phyloP scores from a whole-genome alignment of 768 basidiomycete genomes.

The Termitomyces sp. region DNA sequence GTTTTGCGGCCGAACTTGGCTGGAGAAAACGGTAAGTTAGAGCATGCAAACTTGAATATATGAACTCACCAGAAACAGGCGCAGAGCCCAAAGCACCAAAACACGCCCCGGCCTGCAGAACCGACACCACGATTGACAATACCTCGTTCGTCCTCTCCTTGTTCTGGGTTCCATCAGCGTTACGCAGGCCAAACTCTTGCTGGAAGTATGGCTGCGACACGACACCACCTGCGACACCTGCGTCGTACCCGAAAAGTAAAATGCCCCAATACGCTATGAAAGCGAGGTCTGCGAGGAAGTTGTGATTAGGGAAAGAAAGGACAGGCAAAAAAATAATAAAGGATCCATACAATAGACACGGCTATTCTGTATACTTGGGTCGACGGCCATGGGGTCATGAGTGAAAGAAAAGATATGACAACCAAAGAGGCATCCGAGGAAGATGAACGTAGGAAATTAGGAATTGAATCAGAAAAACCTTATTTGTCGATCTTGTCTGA shows the following conservation, averaged over 20 bases:
- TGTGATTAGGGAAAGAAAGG: background rate
- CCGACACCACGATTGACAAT: constrained; percentile 81
- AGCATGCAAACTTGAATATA: background rate
- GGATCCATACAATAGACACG: background rate
- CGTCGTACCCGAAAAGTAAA: constrained; percentile 24
- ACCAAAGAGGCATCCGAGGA: background rate
- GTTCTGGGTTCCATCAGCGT: constrained; percentile 19
- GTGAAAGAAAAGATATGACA: background rate
- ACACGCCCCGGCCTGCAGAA: constrained; percentile 85
- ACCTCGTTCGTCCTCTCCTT: constrained; percentile 41
- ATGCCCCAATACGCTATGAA: constrained; percentile 26
- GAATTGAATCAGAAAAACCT: background rate
- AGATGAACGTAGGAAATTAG: background rate
- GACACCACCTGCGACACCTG: constrained; percentile 22
- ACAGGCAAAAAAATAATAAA: background rate
- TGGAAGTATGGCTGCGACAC: constrained; percentile 49
- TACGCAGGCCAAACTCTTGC: constrained; percentile 56
- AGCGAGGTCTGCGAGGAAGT: constrained; percentile 17
- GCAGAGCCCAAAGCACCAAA: constrained; percentile 80
- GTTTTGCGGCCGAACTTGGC: constrained; percentile 67
- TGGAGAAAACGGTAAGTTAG: constrained; percentile 23
- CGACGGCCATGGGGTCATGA: background rate
- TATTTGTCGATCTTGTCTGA: too few species aligned
- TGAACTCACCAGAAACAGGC: constrained; percentile 55
- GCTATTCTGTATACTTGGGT: constrained; percentile 11